Base-by-base conservation (phyloP, 768 basidiomycete genomes). In the Tulasnella sp. region DNA sequence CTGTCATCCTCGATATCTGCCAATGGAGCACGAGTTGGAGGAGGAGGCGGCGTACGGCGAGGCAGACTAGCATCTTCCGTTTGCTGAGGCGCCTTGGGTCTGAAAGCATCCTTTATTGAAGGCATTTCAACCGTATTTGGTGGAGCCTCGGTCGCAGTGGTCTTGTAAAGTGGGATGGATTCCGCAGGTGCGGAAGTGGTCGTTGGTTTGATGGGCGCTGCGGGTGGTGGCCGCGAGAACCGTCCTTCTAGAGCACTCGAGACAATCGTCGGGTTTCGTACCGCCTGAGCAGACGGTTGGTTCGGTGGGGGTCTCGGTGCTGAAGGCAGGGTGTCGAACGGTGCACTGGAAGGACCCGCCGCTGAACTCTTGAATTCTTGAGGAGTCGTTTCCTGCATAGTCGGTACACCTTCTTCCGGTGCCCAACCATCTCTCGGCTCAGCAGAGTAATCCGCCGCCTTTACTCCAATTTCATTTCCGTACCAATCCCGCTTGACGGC, bases 401-500 rank as follows among this genome's bases (percentile, higher is more conserved):
- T 16, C 6, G 24, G 24, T 24, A 31, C 39, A 16, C n/a, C 7
- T 27, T 74, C 73, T 24, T 74, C 39, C 36, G 1, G 42, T 21
- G 44, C 38, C 39, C 39, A 74, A 8, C 39, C 24, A 38, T 21
- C 38, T 8, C 39, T 36, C n/a, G 73, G 73, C 24, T 46, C 44
- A 9, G 39, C 44, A n/a, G n/a, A 74, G 38, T 40, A 74, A 14
- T 46, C 73, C 73, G 38, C 21, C 73, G 73, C 73, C 27, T 39
- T 44, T 4, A 31, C 39, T 21, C 48, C 52, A 19, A 74, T 77
- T 31, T 72, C 72, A 24, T 73, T 73, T 1, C 75, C 79, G 27
- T 48, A 68, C 40, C 46, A 75, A 27, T 79, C 56, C 27, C 79
- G 80, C 21, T 77, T 77, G 31, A 52, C 46, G 24, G 78, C 62